Conservation (phyloP, 2,329 filamentous ascomycete species). For the Ceratocystis albifundus region DNA sequence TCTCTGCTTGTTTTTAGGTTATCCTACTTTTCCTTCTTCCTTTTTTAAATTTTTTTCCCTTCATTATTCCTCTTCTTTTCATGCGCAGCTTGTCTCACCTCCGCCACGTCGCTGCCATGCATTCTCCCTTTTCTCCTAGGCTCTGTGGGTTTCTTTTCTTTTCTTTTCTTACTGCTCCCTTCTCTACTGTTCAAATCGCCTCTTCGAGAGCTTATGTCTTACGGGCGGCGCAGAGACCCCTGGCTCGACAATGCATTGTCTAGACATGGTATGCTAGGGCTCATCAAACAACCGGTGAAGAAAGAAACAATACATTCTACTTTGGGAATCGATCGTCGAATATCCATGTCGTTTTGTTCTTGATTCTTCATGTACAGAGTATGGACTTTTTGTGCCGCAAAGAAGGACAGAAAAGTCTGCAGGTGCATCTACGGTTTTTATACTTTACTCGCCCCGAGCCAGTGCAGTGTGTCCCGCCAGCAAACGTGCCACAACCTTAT, state of each 20-base stretch:
- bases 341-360: neutral
- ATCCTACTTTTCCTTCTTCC: neutral
- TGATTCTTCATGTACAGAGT: neutral
- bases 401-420: neutral
- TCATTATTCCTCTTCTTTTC: neutral
- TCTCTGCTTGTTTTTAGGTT: neutral
- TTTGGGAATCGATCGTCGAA: neutral
- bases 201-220: neutral
- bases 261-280: neutral
- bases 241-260: slow-evolving; percentile 8
- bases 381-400: neutral
- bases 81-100: neutral
- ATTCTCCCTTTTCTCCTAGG: neutral
- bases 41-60: neutral
- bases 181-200: no score
- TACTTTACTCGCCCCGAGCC: neutral
- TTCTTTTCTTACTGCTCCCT: neutral
- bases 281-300: slow-evolving; percentile 1
- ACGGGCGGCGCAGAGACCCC: neutral
- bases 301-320: neutral
- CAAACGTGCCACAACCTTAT: neutral
- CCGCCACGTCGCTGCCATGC: neutral
- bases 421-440: neutral
- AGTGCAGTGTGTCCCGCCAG: neutral
- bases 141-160: neutral